Evolutionary conservation across 2,329 filamentous ascomycete genomes (phyloP).

Genomic region (Penicillium italicum): DNA sequence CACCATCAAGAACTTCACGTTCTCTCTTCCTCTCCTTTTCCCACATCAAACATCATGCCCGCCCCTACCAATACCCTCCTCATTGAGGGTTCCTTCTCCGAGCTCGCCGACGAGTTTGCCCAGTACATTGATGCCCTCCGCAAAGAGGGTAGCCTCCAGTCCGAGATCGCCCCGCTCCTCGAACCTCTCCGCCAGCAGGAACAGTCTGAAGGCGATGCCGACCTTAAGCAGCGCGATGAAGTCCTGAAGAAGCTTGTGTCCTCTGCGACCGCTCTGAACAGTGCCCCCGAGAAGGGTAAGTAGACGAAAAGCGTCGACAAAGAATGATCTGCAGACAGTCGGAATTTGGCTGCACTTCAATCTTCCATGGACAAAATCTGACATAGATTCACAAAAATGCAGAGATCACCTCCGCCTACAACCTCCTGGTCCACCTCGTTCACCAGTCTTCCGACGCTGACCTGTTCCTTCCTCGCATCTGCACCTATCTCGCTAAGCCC

Average conservation of each 20-base stretch:
- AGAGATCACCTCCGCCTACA: constrained; percentile 95
- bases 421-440: constrained; percentile 91
- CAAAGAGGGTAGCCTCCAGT: constrained; percentile 57
- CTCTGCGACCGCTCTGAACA: constrained; percentile 72
- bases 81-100: constrained; percentile 89
- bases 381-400: constrained; percentile 29
- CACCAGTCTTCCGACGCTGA: constrained; percentile 79
- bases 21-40: constrained; percentile 18
- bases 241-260: constrained; percentile 85
- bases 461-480: constrained; percentile 82
- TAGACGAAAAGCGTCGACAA: constrained; percentile 10
- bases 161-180: constrained; percentile 68
- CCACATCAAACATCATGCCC: constrained; percentile 48
- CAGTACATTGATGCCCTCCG: constrained; percentile 85
- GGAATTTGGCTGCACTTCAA: constrained; percentile 7
- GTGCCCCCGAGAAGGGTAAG: constrained; percentile 78
- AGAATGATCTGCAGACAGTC: constrained; percentile 14
- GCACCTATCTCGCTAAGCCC: constrained; percentile 82
- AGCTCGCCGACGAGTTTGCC: constrained; percentile 90
- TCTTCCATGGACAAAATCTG: constrained; percentile 11
- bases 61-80: constrained; percentile 60
- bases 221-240: constrained; percentile 67
- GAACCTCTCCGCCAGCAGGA: constrained; percentile 53
- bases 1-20: constrained; percentile 33
- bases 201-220: constrained; percentile 53